A percentile compares a stretch with the other conserved stretches of the same genome.
Evolutionary conservation across 2,329 filamentous ascomycete species (phyloP).

Genomic region (Didymella sp.): DNA sequence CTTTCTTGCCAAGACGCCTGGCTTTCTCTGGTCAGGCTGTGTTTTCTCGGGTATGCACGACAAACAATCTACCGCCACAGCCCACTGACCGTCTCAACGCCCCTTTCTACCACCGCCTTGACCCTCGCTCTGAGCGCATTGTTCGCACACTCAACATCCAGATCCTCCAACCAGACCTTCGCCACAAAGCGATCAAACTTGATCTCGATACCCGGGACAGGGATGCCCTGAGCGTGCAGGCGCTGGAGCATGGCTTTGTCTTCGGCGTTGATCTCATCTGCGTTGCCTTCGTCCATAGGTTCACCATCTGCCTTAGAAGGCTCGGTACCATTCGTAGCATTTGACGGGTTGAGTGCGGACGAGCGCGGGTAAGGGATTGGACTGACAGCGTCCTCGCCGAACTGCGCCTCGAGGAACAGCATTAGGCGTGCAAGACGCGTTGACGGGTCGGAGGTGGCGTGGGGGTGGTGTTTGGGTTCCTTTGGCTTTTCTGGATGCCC

Average conservation of each 20-base stretch:
- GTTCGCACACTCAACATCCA: conserved; percentile 87
- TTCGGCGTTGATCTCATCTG: conserved; percentile 24
- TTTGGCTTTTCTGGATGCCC: conserved; percentile 39
- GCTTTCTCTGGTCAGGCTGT: too few species aligned
- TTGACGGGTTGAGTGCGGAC: conserved; percentile 43
- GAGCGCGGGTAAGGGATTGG: conserved; percentile 74
- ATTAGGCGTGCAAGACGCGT: conserved; percentile 85
- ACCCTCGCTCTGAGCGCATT: conserved; percentile 83
- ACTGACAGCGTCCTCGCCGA: conserved; percentile 80
- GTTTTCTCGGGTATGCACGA: not conserved
- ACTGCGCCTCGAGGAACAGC: conserved; percentile 97
- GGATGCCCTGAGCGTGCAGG: conserved; percentile 83
- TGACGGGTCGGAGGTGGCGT: conserved; percentile 72
- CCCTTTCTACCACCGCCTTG: conserved; percentile 85
- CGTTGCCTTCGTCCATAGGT: conserved; percentile 2
- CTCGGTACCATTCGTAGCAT: conserved; percentile 1
- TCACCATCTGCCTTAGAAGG: conserved; percentile 2
- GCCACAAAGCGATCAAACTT: conserved; percentile 87
- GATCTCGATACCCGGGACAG: conserved; percentile 87
- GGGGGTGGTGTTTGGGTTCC: conserved; percentile 65
- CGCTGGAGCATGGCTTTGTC: conserved; percentile 70
- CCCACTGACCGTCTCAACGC: conserved; percentile 75
- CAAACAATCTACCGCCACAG: conserved; percentile 35
- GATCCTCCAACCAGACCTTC: conserved; percentile 87
- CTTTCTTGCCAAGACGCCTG: too few species aligned